These are phyloP conservation scores for Pseudogymnoascus sp. DNA, from an alignment of 2,329 filamentous ascomycete species.

Conservation along the genomic window DNA sequence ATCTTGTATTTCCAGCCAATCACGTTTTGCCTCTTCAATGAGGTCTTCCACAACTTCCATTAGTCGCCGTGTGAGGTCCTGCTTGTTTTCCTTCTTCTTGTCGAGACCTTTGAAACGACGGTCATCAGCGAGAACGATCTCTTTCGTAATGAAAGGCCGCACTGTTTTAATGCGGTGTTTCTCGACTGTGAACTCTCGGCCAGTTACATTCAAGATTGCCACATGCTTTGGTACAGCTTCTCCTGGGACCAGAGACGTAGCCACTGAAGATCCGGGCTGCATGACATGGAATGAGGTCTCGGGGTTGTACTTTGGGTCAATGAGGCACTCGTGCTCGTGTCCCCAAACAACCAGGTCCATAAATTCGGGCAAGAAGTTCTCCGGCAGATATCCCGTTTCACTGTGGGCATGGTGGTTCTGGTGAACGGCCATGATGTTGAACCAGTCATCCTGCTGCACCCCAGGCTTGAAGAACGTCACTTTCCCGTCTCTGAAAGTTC, in stretches of 20 bases:
- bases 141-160: slow-evolving; percentile 79
- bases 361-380: slow-evolving; percentile 86
- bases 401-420: slow-evolving; percentile 94
- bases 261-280: slow-evolving; percentile 93
- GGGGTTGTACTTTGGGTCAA: slow-evolving; percentile 73
- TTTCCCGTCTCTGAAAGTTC: slow-evolving; percentile 85
- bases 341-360: slow-evolving; percentile 92
- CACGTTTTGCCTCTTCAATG: slow-evolving; percentile 73
- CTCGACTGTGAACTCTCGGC: slow-evolving; percentile 71
- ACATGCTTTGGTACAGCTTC: slow-evolving; percentile 91
- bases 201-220: slow-evolving; percentile 74
- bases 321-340: slow-evolving; percentile 92
- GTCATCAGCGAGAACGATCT: slow-evolving; percentile 71
- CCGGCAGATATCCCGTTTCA: slow-evolving; percentile 86
- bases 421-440: slow-evolving; percentile 90
- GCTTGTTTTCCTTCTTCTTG: slow-evolving; percentile 73
- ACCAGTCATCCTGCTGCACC: slow-evolving; percentile 80
- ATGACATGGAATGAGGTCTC: slow-evolving; percentile 93
- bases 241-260: slow-evolving; percentile 81
- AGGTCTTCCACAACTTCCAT: slow-evolving; percentile 75
- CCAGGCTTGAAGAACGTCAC: slow-evolving; percentile 88
- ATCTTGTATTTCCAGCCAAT: slow-evolving; percentile 75
- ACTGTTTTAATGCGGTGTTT: slow-evolving; percentile 81
- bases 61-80: slow-evolving; percentile 69
- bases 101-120: slow-evolving; percentile 69